Conservation (phyloP, 768 basidiomycete species). For the Russula dissimulans region DNA sequence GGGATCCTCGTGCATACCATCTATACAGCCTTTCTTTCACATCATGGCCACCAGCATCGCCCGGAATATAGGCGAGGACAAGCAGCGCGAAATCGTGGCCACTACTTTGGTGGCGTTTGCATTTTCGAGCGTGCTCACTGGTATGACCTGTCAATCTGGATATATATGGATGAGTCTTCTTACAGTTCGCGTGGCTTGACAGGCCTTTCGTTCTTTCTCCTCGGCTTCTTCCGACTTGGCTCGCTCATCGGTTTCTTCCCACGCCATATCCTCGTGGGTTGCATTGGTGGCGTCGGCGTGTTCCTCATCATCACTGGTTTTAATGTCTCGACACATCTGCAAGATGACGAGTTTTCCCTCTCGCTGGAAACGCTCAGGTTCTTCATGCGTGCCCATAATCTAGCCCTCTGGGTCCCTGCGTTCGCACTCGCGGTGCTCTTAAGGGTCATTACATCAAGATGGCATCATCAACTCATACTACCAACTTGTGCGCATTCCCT, state of each 20-base stretch:
- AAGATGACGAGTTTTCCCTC: conserved; percentile 67
- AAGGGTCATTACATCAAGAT: conserved; percentile 69
- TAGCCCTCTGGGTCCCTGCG: conserved; percentile 74
- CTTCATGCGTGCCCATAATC: conserved; percentile 51
- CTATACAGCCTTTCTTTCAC: conserved; percentile 85
- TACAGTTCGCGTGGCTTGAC: not conserved
- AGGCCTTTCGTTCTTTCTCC: conserved; percentile 78
- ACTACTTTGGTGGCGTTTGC: conserved; percentile 89
- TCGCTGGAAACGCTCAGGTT: conserved; percentile 59
- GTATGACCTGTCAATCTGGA: conserved; percentile 30
- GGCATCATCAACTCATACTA: conserved; percentile 84
- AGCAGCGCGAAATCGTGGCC: conserved; percentile 67
- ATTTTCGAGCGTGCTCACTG: conserved; percentile 80
- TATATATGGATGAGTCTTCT: conserved; percentile 1
- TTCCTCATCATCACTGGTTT: conserved; percentile 88
- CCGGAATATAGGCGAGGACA: conserved; percentile 55
- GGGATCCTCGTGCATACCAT: not conserved
- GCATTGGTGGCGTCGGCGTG: conserved; percentile 92
- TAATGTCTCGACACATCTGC: conserved; percentile 74
- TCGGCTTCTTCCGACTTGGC: conserved; percentile 78
- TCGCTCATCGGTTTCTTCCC: conserved; percentile 92
- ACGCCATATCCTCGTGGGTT: conserved; percentile 91
- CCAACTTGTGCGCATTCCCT: conserved; percentile 60
- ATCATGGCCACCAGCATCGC: conserved; percentile 77
- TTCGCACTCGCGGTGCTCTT: conserved; percentile 67